Base-by-base conservation (phyloP, 768 basidiomycete genomes). In the Panaeolus papilionaceus region DNA sequence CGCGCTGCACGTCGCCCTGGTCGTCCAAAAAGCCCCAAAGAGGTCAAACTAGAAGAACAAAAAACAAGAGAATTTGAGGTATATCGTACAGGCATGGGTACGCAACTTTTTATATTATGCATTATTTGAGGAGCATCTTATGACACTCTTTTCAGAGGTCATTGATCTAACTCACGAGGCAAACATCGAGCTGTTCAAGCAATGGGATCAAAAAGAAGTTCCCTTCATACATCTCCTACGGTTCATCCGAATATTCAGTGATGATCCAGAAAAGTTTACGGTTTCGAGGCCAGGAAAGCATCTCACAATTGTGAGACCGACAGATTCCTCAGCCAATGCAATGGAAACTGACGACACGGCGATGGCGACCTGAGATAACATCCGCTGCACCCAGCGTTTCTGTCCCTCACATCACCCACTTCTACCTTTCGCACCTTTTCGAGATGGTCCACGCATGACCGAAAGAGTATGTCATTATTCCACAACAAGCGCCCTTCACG, bases 41-140 rank as follows among this genome's bases (percentile, higher is more conserved):
- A 94, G 75, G 67, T 76, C 28, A 88, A 87, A 71, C 74, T 95
- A 42, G 92, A 94, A 75, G 92, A 92, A 62, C 75, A 85, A n/a
- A 89, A 88, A 73, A 75, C 89, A 64, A 81, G 85, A 66, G 94
- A 94, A 71, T 72, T 79, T 18, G 93, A 95, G 68, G 80, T 86
- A 65, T 95, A 95, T 76, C 84, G 91, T 42, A 92, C 93, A 2
- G 94, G 94, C 7, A 83, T 95, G 75, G 94, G 93, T 93, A 73
- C 69, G 90, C 75, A 38, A 73, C 28, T 26, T 28, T 9, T 62
- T 63, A 14, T 8, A 58, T 58, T 61, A 64, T 23, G 23, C 23
- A 23, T 44, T 38, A 8, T 40, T 6, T 38, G 44, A 37, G 61
- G 37, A 38, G 62, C 64, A 61, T 63, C 49, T 49, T 67, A 61